These are phyloP conservation scores for Gracilaria gracilis DNA, from an alignment of 23 red algal genomes.

Conservation along the genomic window DNA sequence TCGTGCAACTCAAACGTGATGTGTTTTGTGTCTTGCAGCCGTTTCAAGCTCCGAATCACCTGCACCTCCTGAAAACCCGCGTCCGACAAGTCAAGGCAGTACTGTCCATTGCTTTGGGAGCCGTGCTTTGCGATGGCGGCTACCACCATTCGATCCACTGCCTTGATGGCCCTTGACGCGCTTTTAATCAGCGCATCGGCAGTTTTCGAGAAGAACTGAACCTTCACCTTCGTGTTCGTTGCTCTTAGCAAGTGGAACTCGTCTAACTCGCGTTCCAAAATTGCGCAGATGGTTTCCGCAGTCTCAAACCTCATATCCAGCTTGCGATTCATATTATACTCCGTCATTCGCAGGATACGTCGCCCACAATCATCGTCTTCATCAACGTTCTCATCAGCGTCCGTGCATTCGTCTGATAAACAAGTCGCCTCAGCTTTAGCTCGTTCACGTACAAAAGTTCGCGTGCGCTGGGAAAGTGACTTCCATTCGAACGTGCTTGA, in stretches of 20 bases:
- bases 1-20: constrained; percentile 25
- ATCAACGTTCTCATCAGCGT: background rate
- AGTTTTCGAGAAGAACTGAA: constrained; percentile 32
- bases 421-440: background rate
- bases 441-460: background rate
- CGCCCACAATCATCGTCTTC: background rate
- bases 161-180: background rate
- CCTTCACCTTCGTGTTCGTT: constrained; percentile 2
- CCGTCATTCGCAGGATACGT: constrained; percentile 21
- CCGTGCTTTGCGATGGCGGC: background rate
- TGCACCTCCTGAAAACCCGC: constrained; percentile 23
- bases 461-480: constrained; percentile 6
- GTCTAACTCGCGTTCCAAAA: constrained; percentile 22
- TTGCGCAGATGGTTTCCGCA: constrained; percentile 53
- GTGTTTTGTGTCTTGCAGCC: constrained; percentile 1
- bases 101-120: background rate
- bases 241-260: background rate
- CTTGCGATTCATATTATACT: constrained; percentile 18
- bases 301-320: constrained; percentile 56
- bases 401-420: background rate
- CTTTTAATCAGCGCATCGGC: constrained; percentile 6
- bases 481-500: background rate
- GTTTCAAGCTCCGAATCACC: background rate
- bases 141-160: background rate
- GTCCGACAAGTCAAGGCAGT: background rate